Conservation (phyloP, 352 stramenopile genomes). For the Pythium guiyangense region DNA sequence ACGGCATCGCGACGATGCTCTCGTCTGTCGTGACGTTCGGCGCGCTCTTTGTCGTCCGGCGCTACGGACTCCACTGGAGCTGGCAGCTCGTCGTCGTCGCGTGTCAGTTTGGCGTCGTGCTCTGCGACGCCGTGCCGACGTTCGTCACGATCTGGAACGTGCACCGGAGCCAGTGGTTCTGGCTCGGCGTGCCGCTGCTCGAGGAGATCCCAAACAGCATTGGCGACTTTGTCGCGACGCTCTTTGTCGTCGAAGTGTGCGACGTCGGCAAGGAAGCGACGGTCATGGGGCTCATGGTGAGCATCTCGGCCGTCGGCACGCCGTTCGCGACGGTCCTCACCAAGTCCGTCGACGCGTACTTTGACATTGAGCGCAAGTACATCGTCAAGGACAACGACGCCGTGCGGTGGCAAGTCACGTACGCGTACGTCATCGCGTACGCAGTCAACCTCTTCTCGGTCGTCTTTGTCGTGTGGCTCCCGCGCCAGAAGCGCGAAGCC, state of each 20-base stretch:
- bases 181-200: slow-evolving; percentile 47
- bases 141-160: slow-evolving; percentile 69
- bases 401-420: slow-evolving; percentile 42
- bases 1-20: slow-evolving; percentile 42
- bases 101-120: slow-evolving; percentile 36
- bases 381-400: slow-evolving; percentile 33
- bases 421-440: slow-evolving; percentile 58
- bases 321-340: slow-evolving; percentile 50
- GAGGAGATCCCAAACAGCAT: slow-evolving; percentile 45
- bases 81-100: slow-evolving; percentile 40
- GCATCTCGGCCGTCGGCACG: slow-evolving; percentile 32
- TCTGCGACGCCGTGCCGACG: slow-evolving; percentile 39
- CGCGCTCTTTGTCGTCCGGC: slow-evolving; percentile 33
- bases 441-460: slow-evolving; percentile 40
- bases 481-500: slow-evolving; percentile 44
- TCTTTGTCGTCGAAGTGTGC: slow-evolving; percentile 53
- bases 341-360: slow-evolving; percentile 51
- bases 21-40: slow-evolving; percentile 34
- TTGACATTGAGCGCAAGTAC: slow-evolving; percentile 46
- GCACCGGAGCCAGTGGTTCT: slow-evolving; percentile 68
- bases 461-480: slow-evolving; percentile 39
- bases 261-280: slow-evolving; percentile 45
- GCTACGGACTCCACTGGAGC: slow-evolving; percentile 50
- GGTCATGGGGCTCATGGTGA: slow-evolving; percentile 40
- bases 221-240: slow-evolving; percentile 34